These are phyloP conservation scores for Thermochaetoides thermophila DNA, from an alignment of 495 filamentous ascomycete species.

Conservation along the genomic window DNA sequence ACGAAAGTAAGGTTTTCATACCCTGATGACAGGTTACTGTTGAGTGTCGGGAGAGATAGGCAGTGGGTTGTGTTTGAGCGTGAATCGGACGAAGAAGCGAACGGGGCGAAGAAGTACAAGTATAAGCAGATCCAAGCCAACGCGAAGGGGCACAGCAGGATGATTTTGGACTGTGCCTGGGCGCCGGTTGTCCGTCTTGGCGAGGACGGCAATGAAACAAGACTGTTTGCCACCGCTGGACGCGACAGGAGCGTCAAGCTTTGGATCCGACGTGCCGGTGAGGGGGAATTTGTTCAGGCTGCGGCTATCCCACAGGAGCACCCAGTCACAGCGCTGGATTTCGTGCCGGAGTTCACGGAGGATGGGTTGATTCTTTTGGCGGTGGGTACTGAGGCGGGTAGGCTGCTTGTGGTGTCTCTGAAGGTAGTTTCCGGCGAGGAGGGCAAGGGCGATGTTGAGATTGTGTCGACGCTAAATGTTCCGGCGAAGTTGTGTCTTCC, in stretches of 20 bases:
- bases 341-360: slow-evolving; percentile 26
- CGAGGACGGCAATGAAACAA: background rate
- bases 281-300: slow-evolving; percentile 17
- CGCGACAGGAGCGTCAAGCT: slow-evolving; percentile 76
- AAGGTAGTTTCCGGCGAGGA: background rate
- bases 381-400: slow-evolving; percentile 49
- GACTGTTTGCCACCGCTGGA: slow-evolving; percentile 69
- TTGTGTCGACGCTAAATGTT: slow-evolving; percentile 30
- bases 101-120: no score
- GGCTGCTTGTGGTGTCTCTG: slow-evolving; percentile 30
- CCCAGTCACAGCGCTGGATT: slow-evolving; percentile 67
- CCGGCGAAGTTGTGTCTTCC: slow-evolving; percentile 40
- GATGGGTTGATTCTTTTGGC: slow-evolving; percentile 42
- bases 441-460: slow-evolving; percentile 27
- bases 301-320: slow-evolving; percentile 17
- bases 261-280: slow-evolving; percentile 38
- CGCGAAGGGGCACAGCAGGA: slow-evolving; percentile 73
- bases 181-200: slow-evolving; percentile 29
- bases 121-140: slow-evolving; percentile 48
- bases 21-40: slow-evolving; percentile 50
- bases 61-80: slow-evolving; percentile 58
- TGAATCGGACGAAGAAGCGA: no score
- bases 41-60: slow-evolving; percentile 83
- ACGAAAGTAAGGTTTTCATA: slow-evolving; percentile 60
- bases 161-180: slow-evolving; percentile 83